Conservation (phyloP, 768 basidiomycete genomes). For the Scleroderma bovista region DNA sequence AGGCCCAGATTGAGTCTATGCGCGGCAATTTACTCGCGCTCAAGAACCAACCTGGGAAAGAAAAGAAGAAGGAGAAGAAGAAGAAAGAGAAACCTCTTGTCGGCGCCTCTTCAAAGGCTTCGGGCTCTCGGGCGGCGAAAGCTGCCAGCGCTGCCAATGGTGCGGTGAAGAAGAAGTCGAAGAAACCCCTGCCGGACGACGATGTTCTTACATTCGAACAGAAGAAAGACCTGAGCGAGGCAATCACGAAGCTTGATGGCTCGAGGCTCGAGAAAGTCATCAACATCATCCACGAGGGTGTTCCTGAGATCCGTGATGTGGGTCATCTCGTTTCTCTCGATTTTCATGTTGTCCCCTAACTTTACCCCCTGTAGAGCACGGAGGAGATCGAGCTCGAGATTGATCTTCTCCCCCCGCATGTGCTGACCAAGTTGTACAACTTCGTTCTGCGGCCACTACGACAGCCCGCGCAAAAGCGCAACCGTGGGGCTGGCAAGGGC, state of each 20-base stretch:
- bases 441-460: conserved; percentile 82
- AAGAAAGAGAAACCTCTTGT: conserved; percentile 53
- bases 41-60: conserved; percentile 50
- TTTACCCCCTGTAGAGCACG: conserved; percentile 57
- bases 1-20: conserved; percentile 77
- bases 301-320: conserved; percentile 91
- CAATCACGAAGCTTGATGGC: conserved; percentile 82
- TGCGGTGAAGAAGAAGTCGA: conserved; percentile 52
- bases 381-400: conserved; percentile 99
- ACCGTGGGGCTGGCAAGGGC: conserved; percentile 59
- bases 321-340: conserved; percentile 34
- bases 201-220: conserved; percentile 90
- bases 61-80: conserved; percentile 72
- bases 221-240: conserved; percentile 97
- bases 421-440: conserved; percentile 92
- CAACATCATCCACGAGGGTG: conserved; percentile 90
- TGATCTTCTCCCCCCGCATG: conserved; percentile 78
- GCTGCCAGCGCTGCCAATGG: conserved; percentile 31
- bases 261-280: conserved; percentile 84
- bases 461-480: conserved; percentile 60
- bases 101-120: conserved; percentile 60
- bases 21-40: conserved; percentile 60
- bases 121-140: conserved; percentile 44
- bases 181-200: conserved; percentile 68
- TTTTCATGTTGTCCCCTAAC: conserved; percentile 9